These are phyloP conservation scores for Fusarium albidum DNA, from an alignment of 2,329 filamentous ascomycete species.

Conservation along the genomic window DNA sequence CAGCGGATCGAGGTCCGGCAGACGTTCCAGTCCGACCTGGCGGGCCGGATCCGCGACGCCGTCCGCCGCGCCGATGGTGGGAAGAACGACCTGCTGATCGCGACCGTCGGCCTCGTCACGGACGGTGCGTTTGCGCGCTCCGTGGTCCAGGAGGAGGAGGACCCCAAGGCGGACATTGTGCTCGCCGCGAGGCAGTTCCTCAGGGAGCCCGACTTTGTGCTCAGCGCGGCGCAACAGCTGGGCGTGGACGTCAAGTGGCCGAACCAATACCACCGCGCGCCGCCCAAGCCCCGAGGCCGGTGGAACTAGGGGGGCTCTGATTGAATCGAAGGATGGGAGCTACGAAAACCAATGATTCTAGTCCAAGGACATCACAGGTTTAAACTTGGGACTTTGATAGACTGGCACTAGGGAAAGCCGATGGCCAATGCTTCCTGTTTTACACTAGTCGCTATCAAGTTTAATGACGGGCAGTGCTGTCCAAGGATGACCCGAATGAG, in stretches of 20 bases:
- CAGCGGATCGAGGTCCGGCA: conserved; percentile 69
- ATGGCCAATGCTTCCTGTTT: no score
- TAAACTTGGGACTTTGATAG: no score
- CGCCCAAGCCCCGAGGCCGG: conserved; percentile 17
- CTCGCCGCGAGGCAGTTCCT: conserved; percentile 80
- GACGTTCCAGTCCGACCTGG: conserved; percentile 79
- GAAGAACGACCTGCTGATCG: conserved; percentile 68
- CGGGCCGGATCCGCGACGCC: conserved; percentile 74
- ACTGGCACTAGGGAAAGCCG: no score
- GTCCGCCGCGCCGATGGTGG: conserved; percentile 58
- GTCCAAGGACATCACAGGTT: no score
- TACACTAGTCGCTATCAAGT: no score
- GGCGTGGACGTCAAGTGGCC: conserved; percentile 76
- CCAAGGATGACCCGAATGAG: no score
- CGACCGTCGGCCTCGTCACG: conserved; percentile 78
- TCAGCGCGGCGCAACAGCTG: conserved; percentile 76
- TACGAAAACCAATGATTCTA: no score
- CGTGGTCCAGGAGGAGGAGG: conserved; percentile 57
- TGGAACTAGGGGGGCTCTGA: not conserved
- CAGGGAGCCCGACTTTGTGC: conserved; percentile 81
- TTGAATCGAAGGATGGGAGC: no score
- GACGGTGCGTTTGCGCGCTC: conserved; percentile 72
- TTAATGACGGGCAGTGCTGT: no score
- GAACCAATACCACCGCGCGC: conserved; percentile 63
- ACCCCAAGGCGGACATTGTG: conserved; percentile 71